A percentile compares a stretch with the other conserved stretches of the same genome.
phyloP scores from a whole-genome alignment of 108 stramenopile species.

The Skeletonema menzelii region DNA sequence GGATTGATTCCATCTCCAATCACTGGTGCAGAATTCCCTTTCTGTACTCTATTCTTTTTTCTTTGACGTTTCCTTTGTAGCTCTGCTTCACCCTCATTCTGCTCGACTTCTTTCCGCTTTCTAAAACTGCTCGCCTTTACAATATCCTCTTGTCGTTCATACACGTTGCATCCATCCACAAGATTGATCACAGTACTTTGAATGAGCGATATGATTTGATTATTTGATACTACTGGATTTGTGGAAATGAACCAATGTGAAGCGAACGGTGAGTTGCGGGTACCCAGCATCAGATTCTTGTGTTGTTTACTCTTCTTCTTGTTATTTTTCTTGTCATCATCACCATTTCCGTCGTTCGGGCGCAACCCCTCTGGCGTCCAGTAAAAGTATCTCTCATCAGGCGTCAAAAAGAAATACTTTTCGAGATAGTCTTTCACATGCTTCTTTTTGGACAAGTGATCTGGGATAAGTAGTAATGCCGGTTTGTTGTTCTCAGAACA shows the following conservation, averaged over 20 bases:
- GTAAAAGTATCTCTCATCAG: slow-evolving; percentile 22
- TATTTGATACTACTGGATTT: slow-evolving; percentile 9
- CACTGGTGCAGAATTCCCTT: background rate
- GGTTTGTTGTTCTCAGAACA: slow-evolving; percentile 8
- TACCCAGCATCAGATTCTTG: slow-evolving; percentile 22
- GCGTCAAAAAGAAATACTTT: slow-evolving; percentile 18
- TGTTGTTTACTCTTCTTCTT: slow-evolving; percentile 22
- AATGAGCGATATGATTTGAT: slow-evolving; percentile 2
- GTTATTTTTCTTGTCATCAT: background rate
- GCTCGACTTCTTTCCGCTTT: background rate
- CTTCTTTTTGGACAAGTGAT: slow-evolving; percentile 17
- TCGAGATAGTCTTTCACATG: background rate
- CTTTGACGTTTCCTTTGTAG: background rate
- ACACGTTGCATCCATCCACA: slow-evolving; percentile 13
- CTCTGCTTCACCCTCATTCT: background rate
- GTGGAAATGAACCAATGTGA: slow-evolving; percentile 33
- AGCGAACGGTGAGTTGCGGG: slow-evolving; percentile 28
- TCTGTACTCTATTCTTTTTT: background rate
- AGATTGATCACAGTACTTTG: background rate
- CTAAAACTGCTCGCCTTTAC: background rate
- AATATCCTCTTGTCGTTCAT: slow-evolving; percentile 2
- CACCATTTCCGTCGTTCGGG: background rate
- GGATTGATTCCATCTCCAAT: background rate
- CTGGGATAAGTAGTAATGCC: slow-evolving; percentile 12
- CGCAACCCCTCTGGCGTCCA: slow-evolving; percentile 31